Conservation (phyloP, 371 early-diverging fungal genomes). For the Saksenaea vasiformis region DNA sequence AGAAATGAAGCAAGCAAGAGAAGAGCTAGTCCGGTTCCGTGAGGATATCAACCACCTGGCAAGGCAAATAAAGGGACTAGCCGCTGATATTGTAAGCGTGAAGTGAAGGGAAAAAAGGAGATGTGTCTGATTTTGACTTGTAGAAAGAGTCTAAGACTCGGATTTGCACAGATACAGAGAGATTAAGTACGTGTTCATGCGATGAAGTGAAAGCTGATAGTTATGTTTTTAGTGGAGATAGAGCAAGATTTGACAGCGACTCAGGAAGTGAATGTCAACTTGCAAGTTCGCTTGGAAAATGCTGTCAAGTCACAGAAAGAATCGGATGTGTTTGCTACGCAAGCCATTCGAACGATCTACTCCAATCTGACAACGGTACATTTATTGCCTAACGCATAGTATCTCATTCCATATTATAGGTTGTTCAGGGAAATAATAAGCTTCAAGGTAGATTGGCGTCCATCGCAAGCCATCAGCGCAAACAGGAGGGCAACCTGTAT, state of each 20-base stretch:
- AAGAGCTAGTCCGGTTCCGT: constrained; percentile 54
- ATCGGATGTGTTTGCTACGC: constrained; percentile 54
- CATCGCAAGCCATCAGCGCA: constrained; percentile 28
- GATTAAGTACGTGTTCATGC: constrained; percentile 3
- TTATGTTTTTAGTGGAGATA: constrained; percentile 29
- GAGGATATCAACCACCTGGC: constrained; percentile 56
- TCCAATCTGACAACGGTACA: constrained; percentile 57
- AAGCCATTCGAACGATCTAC: constrained; percentile 55
- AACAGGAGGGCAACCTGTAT: constrained; percentile 31
- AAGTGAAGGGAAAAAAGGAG: neutral
- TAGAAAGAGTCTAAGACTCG: constrained; percentile 41
- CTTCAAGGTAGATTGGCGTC: constrained; percentile 33
- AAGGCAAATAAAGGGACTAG: constrained; percentile 61
- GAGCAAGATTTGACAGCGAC: constrained; percentile 57
- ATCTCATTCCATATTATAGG: constrained; percentile 18
- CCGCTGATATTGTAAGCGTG: constrained; percentile 47
- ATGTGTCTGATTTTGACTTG: neutral
- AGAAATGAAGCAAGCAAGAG: constrained; percentile 50
- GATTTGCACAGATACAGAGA: constrained; percentile 32
- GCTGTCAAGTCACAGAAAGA: constrained; percentile 61
- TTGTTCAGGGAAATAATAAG: constrained; percentile 36
- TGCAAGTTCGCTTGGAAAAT: constrained; percentile 59
- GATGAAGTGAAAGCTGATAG: neutral
- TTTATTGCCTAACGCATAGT: neutral
- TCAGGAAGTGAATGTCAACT: constrained; percentile 65